Conservation (phyloP, 202 grass and related monocot species). For the Panicum virgatum region DNA sequence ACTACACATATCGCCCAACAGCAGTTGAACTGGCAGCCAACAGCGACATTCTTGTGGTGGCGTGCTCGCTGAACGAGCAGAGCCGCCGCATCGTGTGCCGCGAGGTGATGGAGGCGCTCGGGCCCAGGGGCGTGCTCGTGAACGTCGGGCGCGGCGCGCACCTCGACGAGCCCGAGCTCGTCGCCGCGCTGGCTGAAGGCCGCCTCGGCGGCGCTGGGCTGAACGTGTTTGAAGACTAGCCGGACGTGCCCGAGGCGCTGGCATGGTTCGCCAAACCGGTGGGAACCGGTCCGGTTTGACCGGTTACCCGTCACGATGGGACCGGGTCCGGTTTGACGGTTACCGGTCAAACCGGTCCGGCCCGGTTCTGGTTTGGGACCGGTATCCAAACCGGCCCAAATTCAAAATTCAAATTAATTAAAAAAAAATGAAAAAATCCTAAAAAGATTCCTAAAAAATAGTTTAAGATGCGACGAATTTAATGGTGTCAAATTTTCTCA, state of each 20-base stretch:
- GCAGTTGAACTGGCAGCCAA: slow-evolving; percentile 55
- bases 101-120: slow-evolving; percentile 62
- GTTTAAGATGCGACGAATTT: too few relatives aligned
- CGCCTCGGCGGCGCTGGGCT: slow-evolving; percentile 61
- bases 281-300: too few relatives aligned
- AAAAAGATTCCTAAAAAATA: too few relatives aligned
- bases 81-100: slow-evolving; percentile 68
- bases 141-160: slow-evolving; percentile 81
- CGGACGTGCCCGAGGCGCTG: slow-evolving; percentile 60
- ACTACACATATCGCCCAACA: slow-evolving; percentile 55
- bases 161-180: slow-evolving; percentile 69
- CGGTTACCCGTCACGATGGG: too few relatives aligned
- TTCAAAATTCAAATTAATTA: too few relatives aligned
- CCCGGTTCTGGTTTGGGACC: too few relatives aligned
- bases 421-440: too few relatives aligned
- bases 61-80: slow-evolving; percentile 66
- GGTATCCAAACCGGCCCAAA: too few relatives aligned
- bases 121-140: slow-evolving; percentile 64
- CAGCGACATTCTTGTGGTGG: slow-evolving; percentile 70
- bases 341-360: too few relatives aligned
- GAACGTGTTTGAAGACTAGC: slow-evolving; percentile 75
- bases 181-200: slow-evolving; percentile 54
- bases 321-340: too few relatives aligned
- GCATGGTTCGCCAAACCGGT: too few relatives aligned
- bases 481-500: too few relatives aligned